Evolutionary conservation across 2,329 filamentous ascomycete genomes (phyloP).

Genomic region (Pleoardoris graminearum): DNA sequence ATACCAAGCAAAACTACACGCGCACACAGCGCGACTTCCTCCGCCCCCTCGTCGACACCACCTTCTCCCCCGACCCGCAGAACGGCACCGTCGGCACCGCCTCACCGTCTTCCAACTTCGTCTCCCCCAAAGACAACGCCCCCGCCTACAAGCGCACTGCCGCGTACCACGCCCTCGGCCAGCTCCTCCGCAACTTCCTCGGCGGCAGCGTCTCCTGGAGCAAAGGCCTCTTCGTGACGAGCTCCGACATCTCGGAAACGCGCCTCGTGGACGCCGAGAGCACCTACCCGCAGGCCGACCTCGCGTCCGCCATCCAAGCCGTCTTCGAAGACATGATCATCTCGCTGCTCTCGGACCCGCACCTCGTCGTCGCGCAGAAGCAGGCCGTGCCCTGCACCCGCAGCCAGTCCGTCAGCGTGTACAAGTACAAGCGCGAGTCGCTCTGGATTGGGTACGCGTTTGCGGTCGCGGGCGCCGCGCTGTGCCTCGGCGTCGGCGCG

Average conservation of each 20-base stretch:
- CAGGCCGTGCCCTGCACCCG: constrained; percentile 32
- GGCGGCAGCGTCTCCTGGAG: constrained; percentile 35
- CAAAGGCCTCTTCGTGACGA: constrained; percentile 31
- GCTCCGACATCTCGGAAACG: constrained; percentile 42
- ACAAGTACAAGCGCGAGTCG: constrained; percentile 33
- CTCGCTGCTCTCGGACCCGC: constrained; percentile 40
- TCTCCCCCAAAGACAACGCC: constrained; percentile 27
- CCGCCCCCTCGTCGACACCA: constrained; percentile 36
- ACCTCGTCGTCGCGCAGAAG: constrained; percentile 31
- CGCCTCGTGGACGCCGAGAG: constrained; percentile 33
- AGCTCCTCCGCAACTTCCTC: constrained; percentile 41
- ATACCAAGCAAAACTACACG: constrained; percentile 27
- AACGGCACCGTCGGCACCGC: constrained; percentile 21
- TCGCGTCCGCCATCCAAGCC: constrained; percentile 34
- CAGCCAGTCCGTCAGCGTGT: constrained; percentile 31
- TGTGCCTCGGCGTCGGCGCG: constrained; percentile 36
- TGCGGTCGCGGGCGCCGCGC: constrained; percentile 33
- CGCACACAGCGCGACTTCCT: constrained; percentile 34
- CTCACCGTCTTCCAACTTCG: constrained; percentile 25
- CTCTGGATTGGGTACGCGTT: constrained; percentile 46
- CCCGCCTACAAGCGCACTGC: constrained; percentile 37
- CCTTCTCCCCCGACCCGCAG: constrained; percentile 13
- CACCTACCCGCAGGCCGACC: constrained; percentile 33
- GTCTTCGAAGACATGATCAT: constrained; percentile 46
- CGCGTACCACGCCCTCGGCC: constrained; percentile 39